Conservation (phyloP, 2,329 filamentous ascomycete species). For the Diaporthe batatas region DNA sequence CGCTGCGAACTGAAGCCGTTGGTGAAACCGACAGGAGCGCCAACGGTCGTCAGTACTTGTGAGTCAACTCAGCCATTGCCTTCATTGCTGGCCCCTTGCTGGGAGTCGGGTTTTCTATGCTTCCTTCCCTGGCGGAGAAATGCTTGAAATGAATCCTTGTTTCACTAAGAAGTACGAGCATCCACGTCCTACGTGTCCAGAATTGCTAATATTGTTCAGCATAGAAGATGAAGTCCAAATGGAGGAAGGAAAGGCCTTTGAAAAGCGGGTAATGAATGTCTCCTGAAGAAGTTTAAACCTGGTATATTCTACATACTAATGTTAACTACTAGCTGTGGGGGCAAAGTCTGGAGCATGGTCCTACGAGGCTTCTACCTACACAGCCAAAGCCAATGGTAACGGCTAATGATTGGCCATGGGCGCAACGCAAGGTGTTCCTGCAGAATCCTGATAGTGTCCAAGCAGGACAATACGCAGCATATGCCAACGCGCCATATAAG, state of each 20-base stretch:
- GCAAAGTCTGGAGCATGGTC: not conserved
- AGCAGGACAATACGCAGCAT: not conserved
- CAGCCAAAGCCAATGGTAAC: not conserved
- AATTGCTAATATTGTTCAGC: not conserved
- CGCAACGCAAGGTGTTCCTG: not conserved
- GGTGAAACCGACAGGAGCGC: not conserved
- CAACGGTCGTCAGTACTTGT: conserved; percentile 14
- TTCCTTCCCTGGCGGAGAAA: too few species aligned
- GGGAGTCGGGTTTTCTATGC: too few species aligned
- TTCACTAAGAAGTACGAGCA: not conserved
- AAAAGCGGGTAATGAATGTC: not conserved
- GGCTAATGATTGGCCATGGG: not conserved
- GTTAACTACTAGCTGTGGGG: not conserved
- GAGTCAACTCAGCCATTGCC: not conserved
- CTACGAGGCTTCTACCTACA: not conserved
- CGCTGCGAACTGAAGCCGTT: not conserved
- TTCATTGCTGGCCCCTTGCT: not conserved
- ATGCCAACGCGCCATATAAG: not conserved
- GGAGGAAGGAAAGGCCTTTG: conserved; percentile 20
- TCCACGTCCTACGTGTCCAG: not conserved
- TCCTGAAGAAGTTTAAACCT: not conserved
- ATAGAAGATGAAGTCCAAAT: not conserved
- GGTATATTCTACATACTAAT: not conserved
- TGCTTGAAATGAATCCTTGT: not conserved
- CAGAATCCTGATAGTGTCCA: not conserved